phyloP scores from a whole-genome alignment of 1,284 basidiomycete species.

The Ustilago xerochloae region DNA sequence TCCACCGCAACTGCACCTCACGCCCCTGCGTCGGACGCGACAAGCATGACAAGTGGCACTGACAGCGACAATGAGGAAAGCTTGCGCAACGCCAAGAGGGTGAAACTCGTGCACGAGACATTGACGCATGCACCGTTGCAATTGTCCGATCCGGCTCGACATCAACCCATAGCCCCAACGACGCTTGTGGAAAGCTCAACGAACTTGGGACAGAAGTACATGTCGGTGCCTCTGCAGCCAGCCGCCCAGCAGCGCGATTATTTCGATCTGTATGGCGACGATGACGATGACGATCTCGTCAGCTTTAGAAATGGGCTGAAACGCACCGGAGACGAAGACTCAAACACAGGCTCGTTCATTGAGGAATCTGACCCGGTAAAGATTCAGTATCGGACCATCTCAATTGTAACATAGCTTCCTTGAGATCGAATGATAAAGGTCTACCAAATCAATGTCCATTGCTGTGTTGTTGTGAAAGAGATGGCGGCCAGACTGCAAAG shows the following conservation, averaged over 20 bases:
- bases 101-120: neutral
- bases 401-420: too few relatives aligned
- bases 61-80: constrained; percentile 8
- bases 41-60: constrained; percentile 10
- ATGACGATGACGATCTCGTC: constrained; percentile 31
- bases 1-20: neutral
- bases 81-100: neutral
- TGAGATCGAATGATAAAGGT: neutral
- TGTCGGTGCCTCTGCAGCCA: constrained; percentile 14
- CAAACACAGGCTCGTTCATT: too few relatives aligned
- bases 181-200: neutral
- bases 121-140: neutral
- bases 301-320: constrained; percentile 11
- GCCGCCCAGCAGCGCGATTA: neutral
- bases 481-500: too few relatives aligned
- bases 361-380: too few relatives aligned
- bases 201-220: neutral
- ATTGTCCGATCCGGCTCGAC: neutral
- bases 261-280: constrained; percentile 31
- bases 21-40: neutral
- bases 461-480: neutral
- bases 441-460: constrained; percentile 1
- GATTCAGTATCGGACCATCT: too few relatives aligned
- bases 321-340: constrained; percentile 3
- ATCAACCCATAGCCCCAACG: neutral